Evolutionary conservation across 2,329 filamentous ascomycete genomes (phyloP).

Genomic region (Diplodia intermedia): DNA sequence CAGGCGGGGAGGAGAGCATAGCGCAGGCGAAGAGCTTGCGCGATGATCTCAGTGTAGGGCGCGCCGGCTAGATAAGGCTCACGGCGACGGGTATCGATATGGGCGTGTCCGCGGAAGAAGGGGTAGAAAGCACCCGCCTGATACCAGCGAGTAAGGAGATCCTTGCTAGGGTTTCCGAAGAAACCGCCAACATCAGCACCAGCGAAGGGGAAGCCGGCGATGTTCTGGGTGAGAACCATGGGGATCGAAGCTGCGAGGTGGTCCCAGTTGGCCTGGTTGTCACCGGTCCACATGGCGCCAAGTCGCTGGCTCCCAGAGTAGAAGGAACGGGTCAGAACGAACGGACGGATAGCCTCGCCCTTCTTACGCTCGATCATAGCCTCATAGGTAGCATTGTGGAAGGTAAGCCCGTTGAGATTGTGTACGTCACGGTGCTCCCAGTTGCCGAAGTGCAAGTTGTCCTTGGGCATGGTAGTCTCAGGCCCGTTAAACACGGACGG

Average conservation of each 20-base stretch:
- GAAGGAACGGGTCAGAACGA: conserved; percentile 91
- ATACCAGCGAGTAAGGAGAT: conserved; percentile 93
- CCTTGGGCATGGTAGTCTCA: conserved; percentile 98
- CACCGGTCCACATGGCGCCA: conserved; percentile 98
- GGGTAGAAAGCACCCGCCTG: conserved; percentile 96
- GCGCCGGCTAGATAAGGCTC: conserved; percentile 90
- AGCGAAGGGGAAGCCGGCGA: conserved; percentile 90
- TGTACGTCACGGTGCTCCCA: conserved; percentile 99
- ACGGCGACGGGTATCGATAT: conserved; percentile 92
- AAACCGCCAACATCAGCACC: conserved; percentile 97
- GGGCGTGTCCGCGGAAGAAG: conserved; percentile 96
- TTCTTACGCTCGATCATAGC: conserved; percentile 84
- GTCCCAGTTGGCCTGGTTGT: conserved; percentile 93
- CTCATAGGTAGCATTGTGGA: conserved; percentile 91
- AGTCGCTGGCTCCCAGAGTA: conserved; percentile 88
- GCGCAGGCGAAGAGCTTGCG: conserved; percentile 83
- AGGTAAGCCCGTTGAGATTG: conserved; percentile 93
- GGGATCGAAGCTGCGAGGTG: conserved; percentile 89
- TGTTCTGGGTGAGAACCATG: conserved; percentile 92
- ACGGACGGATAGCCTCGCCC: conserved; percentile 83
- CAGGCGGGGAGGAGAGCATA: conserved; percentile 90
- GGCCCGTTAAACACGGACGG: conserved; percentile 98
- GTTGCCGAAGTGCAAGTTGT: conserved; percentile 87
- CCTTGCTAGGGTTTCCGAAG: conserved; percentile 94
- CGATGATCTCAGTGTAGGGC: conserved; percentile 85